These are phyloP conservation scores for Moesziomyces parantarcticus DNA, from an alignment of 1,284 basidiomycete species.

Conservation along the genomic window DNA sequence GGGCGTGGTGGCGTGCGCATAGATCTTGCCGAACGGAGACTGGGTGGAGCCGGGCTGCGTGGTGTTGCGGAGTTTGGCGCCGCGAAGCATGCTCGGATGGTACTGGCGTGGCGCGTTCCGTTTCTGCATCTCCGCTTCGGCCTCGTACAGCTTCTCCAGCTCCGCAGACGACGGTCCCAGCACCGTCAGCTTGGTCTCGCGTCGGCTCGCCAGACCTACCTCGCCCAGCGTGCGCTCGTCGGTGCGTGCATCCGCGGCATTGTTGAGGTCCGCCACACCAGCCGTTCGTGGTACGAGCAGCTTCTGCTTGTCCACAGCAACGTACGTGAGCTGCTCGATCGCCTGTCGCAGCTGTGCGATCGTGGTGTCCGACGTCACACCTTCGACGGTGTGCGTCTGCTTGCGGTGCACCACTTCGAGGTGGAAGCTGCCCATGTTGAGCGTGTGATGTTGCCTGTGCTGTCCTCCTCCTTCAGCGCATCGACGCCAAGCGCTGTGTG, in stretches of 20 bases:
- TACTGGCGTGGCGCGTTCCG: constrained; percentile 48
- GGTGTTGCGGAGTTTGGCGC: constrained; percentile 43
- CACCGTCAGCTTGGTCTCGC: constrained; percentile 36
- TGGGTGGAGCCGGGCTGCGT: constrained; percentile 12
- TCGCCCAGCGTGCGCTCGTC: constrained; percentile 24
- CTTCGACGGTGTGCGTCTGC: constrained; percentile 20
- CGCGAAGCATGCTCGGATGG: constrained; percentile 59
- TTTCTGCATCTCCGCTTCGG: constrained; percentile 33
- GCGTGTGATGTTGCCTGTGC: background rate
- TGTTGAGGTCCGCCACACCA: constrained; percentile 33
- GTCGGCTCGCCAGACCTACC: constrained; percentile 16
- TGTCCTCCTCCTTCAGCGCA: too few relatives aligned
- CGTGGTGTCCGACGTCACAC: constrained; percentile 6
- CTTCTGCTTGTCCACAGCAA: constrained; percentile 49
- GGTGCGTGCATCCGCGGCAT: background rate
- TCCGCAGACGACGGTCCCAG: constrained; percentile 46
- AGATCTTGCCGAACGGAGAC: constrained; percentile 45
- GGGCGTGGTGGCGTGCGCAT: constrained; percentile 45
- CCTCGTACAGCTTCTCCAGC: constrained; percentile 31
- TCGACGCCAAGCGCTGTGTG: background rate
- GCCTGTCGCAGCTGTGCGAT: constrained; percentile 30
- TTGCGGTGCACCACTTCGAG: constrained; percentile 31
- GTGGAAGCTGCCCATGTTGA: constrained; percentile 12
- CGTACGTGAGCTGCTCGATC: constrained; percentile 38
- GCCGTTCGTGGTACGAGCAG: constrained; percentile 39